phyloP scores from a whole-genome alignment of 768 basidiomycete species.

The Suillus subaureus region DNA sequence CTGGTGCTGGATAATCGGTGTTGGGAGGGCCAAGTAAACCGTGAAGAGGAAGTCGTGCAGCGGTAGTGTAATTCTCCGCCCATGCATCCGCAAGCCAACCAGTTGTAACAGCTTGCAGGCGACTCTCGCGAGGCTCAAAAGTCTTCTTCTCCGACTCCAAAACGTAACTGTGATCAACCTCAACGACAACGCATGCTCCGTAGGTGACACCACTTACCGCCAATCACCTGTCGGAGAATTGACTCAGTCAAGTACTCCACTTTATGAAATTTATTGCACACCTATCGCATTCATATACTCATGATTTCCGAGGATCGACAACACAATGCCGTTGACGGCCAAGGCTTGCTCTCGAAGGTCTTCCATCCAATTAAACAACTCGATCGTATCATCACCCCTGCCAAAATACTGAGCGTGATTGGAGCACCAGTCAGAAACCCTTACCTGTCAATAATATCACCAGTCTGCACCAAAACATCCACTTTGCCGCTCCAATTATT shows the following conservation, averaged over 20 bases:
- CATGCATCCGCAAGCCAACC: slow-evolving; percentile 83
- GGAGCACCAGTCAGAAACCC: slow-evolving; percentile 17
- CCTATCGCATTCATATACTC: slow-evolving; percentile 94
- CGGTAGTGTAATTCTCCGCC: slow-evolving; percentile 83
- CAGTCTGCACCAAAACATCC: slow-evolving; percentile 92
- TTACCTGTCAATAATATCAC: slow-evolving; percentile 92
- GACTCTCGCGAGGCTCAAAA: slow-evolving; percentile 70
- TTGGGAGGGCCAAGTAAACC: slow-evolving; percentile 68
- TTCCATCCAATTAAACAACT: slow-evolving; percentile 85
- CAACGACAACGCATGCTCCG: slow-evolving; percentile 11
- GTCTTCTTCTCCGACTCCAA: slow-evolving; percentile 80
- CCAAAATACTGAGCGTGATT: slow-evolving; percentile 14
- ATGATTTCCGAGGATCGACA: slow-evolving; percentile 90
- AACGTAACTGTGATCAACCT: slow-evolving; percentile 65
- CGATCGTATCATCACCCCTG: slow-evolving; percentile 90
- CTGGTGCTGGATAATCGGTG: slow-evolving; percentile 53
- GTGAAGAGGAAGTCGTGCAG: slow-evolving; percentile 82
- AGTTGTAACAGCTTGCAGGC: slow-evolving; percentile 72
- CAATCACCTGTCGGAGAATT: slow-evolving; percentile 65
- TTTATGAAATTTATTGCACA: slow-evolving; percentile 27
- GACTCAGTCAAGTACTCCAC: slow-evolving; percentile 10
- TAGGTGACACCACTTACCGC: slow-evolving; percentile 51
- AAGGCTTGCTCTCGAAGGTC: slow-evolving; percentile 74
- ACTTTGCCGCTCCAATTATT: slow-evolving; percentile 83
- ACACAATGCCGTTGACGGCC: slow-evolving; percentile 65